Percentiles rank a stretch among this genome's conserved stretches.
Conservation (phyloP, 225 moss, liverwort and hornwort species). For the Pseudoscleropodium purum region DNA sequence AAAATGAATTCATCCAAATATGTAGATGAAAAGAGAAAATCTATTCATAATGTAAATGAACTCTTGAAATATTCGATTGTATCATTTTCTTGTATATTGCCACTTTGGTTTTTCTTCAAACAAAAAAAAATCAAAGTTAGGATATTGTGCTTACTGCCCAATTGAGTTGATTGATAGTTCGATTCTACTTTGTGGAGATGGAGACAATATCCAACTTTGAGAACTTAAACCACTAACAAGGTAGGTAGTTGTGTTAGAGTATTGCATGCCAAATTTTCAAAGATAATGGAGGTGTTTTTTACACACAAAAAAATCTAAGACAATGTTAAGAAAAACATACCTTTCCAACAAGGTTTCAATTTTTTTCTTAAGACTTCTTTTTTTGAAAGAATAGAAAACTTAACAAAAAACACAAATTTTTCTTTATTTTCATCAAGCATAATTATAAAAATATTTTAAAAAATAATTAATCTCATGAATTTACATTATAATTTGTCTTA, state of each 20-base stretch:
- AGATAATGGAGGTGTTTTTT: no score
- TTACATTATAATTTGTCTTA: neutral
- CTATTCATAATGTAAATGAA: no score
- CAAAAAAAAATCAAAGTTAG: no score
- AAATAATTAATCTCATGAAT: no score
- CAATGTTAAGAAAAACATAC: accelerated
- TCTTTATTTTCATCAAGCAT: no score
- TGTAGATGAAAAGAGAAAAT: no score
- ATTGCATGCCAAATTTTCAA: neutral
- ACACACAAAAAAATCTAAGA: neutral
- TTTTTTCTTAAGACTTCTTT: neutral
- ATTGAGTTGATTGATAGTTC: neutral
- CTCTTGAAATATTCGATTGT: no score
- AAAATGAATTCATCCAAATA: no score
- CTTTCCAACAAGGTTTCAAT: neutral
- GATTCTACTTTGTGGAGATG: neutral
- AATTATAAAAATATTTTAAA: no score
- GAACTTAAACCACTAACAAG: neutral
- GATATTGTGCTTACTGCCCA: neutral
- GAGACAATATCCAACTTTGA: neutral
- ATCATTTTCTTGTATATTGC: no score
- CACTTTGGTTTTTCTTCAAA: no score
- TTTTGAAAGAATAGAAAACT: neutral
- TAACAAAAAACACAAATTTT: no score
- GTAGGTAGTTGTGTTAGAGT: neutral